These are phyloP conservation scores for Euphorbia lathyris DNA, from an alignment of 345 rosid species.

Conservation along the genomic window DNA sequence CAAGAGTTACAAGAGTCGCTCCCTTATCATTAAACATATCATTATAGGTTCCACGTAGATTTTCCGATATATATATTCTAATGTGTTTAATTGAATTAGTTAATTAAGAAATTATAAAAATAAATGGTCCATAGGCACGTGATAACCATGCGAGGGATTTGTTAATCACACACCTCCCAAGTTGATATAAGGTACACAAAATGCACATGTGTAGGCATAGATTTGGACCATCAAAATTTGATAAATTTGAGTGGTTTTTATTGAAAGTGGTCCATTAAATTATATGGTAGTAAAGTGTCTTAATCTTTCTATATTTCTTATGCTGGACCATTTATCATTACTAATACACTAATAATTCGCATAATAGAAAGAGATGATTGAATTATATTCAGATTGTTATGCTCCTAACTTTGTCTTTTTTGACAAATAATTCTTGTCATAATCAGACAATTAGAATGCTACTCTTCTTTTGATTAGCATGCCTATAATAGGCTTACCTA, in stretches of 20 bases:
- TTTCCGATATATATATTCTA: too few relatives aligned
- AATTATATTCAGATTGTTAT: not conserved
- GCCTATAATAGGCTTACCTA: not conserved
- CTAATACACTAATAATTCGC: not conserved
- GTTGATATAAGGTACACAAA: constrained; percentile 16
- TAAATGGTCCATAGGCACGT: constrained; percentile 44
- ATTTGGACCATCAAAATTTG: constrained; percentile 35
- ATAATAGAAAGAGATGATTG: not conserved
- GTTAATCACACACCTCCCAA: constrained; percentile 14
- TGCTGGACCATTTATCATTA: constrained; percentile 33
- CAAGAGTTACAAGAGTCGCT: too few relatives aligned
- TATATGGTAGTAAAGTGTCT: constrained; percentile 26
- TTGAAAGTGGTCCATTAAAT: constrained; percentile 39
- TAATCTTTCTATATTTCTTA: constrained; percentile 5
- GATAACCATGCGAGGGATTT: constrained; percentile 21
- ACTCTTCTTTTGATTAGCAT: not conserved
- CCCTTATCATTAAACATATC: too few relatives aligned
- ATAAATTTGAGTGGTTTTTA: constrained; percentile 26
- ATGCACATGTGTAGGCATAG: constrained; percentile 27
- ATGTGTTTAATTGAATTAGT: not conserved
- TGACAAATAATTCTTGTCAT: not conserved
- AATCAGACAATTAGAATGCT: not conserved
- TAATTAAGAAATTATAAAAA: not conserved
- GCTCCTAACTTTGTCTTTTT: constrained; percentile 1
- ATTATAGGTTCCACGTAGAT: too few relatives aligned